Evolutionary conservation across 345 rosid genomes (phyloP).

Genomic region (Camelina hispida): DNA sequence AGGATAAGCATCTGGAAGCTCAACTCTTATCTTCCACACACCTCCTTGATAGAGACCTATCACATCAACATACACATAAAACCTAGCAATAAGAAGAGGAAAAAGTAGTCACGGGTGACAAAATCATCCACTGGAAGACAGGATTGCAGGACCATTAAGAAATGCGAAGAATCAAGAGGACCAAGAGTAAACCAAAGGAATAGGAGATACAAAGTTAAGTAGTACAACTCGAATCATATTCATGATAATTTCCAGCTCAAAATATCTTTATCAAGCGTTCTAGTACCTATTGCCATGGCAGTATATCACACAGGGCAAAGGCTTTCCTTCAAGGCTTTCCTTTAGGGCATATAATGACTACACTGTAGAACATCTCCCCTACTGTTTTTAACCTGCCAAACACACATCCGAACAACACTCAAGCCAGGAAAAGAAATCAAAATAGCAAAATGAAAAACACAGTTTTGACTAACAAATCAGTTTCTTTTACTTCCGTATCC

Average conservation of each 20-base stretch:
- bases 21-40: too few species aligned
- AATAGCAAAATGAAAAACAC: not conserved
- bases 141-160: slow-evolving; percentile 16
- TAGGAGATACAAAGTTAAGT: not conserved
- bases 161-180: slow-evolving; percentile 1
- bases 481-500: not conserved
- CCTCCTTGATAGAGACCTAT: too few species aligned
- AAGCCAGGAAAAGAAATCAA: not conserved
- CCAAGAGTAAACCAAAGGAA: slow-evolving; percentile 13
- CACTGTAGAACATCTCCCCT: slow-evolving; percentile 82
- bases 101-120: too few species aligned
- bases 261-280: not conserved
- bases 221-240: not conserved
- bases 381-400: slow-evolving; percentile 72
- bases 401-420: not conserved
- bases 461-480: not conserved
- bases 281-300: slow-evolving; percentile 97
- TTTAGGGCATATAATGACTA: slow-evolving; percentile 90
- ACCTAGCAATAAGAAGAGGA: too few species aligned
- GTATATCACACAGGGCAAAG: slow-evolving; percentile 91
- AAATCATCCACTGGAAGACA: slow-evolving; percentile 73
- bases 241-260: not conserved
- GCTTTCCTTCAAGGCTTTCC: slow-evolving; percentile 68
- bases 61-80: too few species aligned
- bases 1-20: too few species aligned